A percentile compares a stretch with the other conserved stretches of the same genome.
These are phyloP conservation scores for Lentinus polychrous DNA, from an alignment of 1,284 basidiomycete species.

Conservation along the genomic window DNA sequence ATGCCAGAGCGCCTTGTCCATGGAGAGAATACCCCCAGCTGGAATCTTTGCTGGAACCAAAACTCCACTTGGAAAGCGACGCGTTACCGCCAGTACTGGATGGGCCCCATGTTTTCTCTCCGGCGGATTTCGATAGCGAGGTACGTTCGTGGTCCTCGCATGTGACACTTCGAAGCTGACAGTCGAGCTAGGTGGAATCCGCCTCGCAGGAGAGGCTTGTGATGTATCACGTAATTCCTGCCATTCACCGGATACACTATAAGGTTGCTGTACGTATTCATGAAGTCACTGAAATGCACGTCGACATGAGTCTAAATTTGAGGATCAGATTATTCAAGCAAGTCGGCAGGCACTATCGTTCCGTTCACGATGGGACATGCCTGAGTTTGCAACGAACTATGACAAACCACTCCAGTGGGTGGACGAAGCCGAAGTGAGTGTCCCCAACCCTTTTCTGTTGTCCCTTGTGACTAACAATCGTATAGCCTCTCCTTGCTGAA, in stretches of 20 bases:
- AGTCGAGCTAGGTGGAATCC: constrained; percentile 21
- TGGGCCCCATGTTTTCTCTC: neutral
- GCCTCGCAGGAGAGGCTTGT: constrained; percentile 29
- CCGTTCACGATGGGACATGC: constrained; percentile 29
- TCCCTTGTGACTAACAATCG: neutral
- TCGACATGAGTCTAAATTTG: neutral
- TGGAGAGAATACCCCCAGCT: neutral
- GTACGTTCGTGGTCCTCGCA: constrained; percentile 8
- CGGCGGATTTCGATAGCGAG: constrained; percentile 1
- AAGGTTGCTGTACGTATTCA: constrained; percentile 31
- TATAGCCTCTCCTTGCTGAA: constrained; percentile 22
- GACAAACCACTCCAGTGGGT: constrained; percentile 38
- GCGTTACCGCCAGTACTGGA: neutral
- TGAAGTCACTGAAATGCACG: neutral
- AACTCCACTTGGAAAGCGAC: too few relatives aligned
- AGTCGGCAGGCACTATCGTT: constrained; percentile 26
- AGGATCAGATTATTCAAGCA: constrained; percentile 32
- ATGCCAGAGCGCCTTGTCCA: neutral
- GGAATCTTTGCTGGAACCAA: too few relatives aligned
- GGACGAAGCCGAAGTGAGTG: constrained; percentile 39
- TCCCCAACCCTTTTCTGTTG: neutral
- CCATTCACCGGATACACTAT: constrained; percentile 27
- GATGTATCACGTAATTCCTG: constrained; percentile 26
- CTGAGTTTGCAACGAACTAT: constrained; percentile 22
- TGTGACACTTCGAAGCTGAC: neutral